Percentiles rank a stretch among this genome's conserved stretches.
phyloP scores from a whole-genome alignment of 441 rosid species.

The Daphne laureola region DNA sequence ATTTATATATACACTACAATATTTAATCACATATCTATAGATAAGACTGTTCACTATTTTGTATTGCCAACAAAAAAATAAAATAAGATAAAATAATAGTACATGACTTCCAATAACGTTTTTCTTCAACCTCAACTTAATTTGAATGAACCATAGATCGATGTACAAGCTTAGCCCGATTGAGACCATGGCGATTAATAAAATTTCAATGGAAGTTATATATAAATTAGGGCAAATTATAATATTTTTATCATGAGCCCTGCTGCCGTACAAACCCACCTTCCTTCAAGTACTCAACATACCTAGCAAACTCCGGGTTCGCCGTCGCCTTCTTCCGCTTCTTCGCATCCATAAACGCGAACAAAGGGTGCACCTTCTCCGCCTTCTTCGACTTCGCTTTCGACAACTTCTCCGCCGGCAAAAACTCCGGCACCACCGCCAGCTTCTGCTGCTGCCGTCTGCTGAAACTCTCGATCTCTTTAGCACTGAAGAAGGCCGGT shows the following conservation, averaged over 20 bases:
- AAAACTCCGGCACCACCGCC: too few relatives aligned
- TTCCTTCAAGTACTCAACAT: constrained; percentile 61
- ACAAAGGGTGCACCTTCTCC: constrained; percentile 43
- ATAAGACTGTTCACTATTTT: too few relatives aligned
- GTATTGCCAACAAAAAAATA: too few relatives aligned
- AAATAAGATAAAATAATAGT: too few relatives aligned
- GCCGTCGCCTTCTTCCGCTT: constrained; percentile 59
- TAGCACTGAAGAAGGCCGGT: constrained; percentile 22
- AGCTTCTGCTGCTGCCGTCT: neutral
- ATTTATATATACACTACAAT: too few relatives aligned
- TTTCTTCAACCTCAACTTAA: too few relatives aligned
- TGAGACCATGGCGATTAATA: too few relatives aligned
- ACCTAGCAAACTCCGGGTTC: constrained; percentile 60
- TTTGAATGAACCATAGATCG: too few relatives aligned
- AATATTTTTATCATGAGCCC: too few relatives aligned
- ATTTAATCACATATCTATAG: too few relatives aligned
- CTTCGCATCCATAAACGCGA: constrained; percentile 41
- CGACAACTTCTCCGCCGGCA: constrained; percentile 6
- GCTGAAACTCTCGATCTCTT: constrained; percentile 9
- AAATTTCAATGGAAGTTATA: neutral
- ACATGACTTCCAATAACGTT: too few relatives aligned
- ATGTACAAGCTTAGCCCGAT: too few relatives aligned
- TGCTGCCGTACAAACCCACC: constrained; percentile 26
- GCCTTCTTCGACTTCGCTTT: constrained; percentile 30
- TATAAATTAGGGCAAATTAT: neutral